phyloP scores from a whole-genome alignment of 129 eudicot genomes.

The Cynara cardunculus region DNA sequence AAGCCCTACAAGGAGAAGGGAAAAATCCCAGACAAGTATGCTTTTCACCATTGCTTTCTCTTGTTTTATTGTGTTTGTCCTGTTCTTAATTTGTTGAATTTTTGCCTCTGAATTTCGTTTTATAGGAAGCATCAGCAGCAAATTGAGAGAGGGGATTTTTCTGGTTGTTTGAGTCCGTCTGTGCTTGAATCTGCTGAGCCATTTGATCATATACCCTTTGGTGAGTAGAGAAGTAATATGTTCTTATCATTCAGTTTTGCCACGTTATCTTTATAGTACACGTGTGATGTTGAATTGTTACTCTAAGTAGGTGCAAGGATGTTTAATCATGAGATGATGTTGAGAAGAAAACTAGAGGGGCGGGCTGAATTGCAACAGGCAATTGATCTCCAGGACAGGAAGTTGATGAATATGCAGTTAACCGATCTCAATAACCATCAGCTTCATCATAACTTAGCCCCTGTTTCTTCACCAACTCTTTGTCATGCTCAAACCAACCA shows the following conservation, averaged over 20 bases:
- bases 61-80: neutral
- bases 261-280: no score
- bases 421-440: conserved; percentile 51
- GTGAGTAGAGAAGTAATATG: conserved; percentile 23
- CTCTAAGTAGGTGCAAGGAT: conserved; percentile 57
- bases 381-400: conserved; percentile 66
- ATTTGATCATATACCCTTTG: conserved; percentile 56
- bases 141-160: conserved; percentile 66
- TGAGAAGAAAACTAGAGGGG: conserved; percentile 77
- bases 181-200: conserved; percentile 72
- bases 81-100: neutral
- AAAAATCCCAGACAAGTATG: conserved; percentile 77
- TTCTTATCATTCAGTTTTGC: neutral
- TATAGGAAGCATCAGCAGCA: conserved; percentile 63
- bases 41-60: neutral
- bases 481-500: conserved; percentile 21
- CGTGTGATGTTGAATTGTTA: neutral
- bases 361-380: conserved; percentile 88
- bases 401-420: conserved; percentile 74
- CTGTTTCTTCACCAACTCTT: conserved; percentile 37
- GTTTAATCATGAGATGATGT: conserved; percentile 62
- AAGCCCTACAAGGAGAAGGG: conserved; percentile 86
- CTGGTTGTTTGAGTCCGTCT: conserved; percentile 69
- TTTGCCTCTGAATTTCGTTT: neutral
- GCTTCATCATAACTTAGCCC: conserved; percentile 28